A percentile compares a stretch with the other conserved stretches of the same genome.
phyloP scores from a whole-genome alignment of 805 yeast species.

The Cyberlindnera galapagoensis region DNA sequence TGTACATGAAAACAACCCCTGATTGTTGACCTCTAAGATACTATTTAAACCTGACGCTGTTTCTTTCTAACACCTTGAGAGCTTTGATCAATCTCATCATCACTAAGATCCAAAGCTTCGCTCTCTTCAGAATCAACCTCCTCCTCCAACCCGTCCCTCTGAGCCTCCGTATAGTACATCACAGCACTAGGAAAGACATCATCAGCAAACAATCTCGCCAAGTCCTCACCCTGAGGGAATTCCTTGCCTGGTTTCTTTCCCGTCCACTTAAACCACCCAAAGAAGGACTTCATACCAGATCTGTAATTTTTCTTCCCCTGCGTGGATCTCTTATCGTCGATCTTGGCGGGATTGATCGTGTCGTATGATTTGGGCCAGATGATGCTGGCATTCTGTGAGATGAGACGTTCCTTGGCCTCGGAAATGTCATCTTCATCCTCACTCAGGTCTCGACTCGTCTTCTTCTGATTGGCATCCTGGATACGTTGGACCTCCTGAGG shows the following conservation, averaged over 20 bases:
- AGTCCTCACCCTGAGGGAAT: constrained; percentile 70
- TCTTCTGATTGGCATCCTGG: constrained; percentile 10
- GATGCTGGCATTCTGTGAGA: constrained; percentile 47
- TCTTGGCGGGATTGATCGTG: constrained; percentile 46
- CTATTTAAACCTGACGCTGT: too few species aligned
- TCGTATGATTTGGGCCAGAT: constrained; percentile 65
- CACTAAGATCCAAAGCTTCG: constrained; percentile 41
- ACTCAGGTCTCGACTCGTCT: constrained; percentile 11
- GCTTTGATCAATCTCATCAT: constrained; percentile 14
- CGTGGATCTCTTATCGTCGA: constrained; percentile 39
- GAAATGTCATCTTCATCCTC: constrained; percentile 30
- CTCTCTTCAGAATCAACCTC: constrained; percentile 49
- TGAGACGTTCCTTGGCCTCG: constrained; percentile 45
- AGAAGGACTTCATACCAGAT: constrained; percentile 74
- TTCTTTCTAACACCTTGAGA: too few species aligned
- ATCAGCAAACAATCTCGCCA: constrained; percentile 66
- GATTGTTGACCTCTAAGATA: too few species aligned
- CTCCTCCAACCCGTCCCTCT: constrained; percentile 50
- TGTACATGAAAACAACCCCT: too few species aligned
- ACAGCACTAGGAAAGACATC: constrained; percentile 84
- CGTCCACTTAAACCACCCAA: constrained; percentile 85
- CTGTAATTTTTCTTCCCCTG: constrained; percentile 58
- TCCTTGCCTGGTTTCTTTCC: constrained; percentile 73
- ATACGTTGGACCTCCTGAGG: constrained; percentile 10
- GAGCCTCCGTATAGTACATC: constrained; percentile 72